Base-by-base conservation (phyloP, 2,329 filamentous ascomycete genomes). In the Arthrinium phaeospermum region DNA sequence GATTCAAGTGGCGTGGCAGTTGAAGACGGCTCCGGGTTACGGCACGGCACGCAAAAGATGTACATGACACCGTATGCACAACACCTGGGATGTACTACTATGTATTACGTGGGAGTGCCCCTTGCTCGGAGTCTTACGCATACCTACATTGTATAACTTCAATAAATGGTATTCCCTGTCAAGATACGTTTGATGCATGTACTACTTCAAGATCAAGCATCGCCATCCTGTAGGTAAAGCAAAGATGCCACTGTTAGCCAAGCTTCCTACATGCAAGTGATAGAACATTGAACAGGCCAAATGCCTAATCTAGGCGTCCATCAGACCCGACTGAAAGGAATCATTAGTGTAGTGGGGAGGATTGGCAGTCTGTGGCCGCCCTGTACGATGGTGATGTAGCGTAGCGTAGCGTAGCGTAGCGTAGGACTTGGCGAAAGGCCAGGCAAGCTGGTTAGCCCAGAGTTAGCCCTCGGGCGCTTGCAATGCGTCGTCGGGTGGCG, bases 271-370 rank as follows among this genome's bases (percentile, higher is more conserved):
- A 57, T 34, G 51, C 16, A 34, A 34, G 51, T 51, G 10, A 24
- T 30, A 30, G 6, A 4, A 61, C 5, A 12, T 19, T 41, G 37
- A 41, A 41, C 37, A 41, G 37, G 10, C 37, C 10, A 41, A 10
- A 41, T 41, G 37, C 37, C 37, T 41, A 41, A 8, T 34, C 46
- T 8, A 49, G 46, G 46, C 22, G 57, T 37, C 53, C 19, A 64
- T n/a, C 34, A 64, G 57, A 64, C 57, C 57, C 34, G 57, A 64
- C 34, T 37, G 30, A 37, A 64, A 41, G 57, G 57, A 64, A 64
- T 64, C 57, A 0, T 41, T 24, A 64, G 30, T 16, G 30, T 37
- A 30, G 53, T 61, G 53, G 53, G 30, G 53, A 13, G 19, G 53
- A 37, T 37, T 37, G 37, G 30, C 30, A 37, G 30, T 30, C 53